Percentiles rank a stretch among this genome's conserved stretches.
phyloP scores from a whole-genome alignment of 208 protist genomes.

The Dictyostelium gargantuum region DNA sequence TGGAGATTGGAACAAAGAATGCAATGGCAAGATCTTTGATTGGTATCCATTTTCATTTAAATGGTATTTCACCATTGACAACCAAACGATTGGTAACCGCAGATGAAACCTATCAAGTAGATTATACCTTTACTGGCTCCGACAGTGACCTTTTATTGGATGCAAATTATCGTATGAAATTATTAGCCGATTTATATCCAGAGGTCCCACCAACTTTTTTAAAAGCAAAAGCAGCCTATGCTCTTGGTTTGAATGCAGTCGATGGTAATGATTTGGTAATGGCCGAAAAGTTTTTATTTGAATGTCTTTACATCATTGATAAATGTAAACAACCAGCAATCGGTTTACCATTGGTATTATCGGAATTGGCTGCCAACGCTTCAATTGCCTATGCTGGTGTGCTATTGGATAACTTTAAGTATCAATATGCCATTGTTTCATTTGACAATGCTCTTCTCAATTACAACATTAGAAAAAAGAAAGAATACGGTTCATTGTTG shows the following conservation, averaged over 20 bases:
- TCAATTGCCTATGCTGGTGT: constrained; percentile 21
- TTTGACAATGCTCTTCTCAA: constrained; percentile 41
- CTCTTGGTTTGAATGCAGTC: background rate
- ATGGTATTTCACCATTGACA: constrained; percentile 65
- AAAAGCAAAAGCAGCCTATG: constrained; percentile 64
- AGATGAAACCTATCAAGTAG: background rate
- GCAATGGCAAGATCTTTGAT: constrained; percentile 20
- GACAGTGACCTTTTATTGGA: constrained; percentile 28
- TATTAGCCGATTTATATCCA: constrained; percentile 32
- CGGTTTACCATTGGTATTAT: constrained; percentile 24
- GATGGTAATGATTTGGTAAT: background rate
- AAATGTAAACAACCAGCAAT: constrained; percentile 1
- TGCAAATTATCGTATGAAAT: constrained; percentile 42
- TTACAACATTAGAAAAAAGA: constrained; percentile 37
- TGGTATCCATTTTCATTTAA: constrained; percentile 65
- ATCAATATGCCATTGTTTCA: constrained; percentile 55
- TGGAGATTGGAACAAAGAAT: constrained; percentile 19
- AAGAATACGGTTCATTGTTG: constrained; percentile 1
- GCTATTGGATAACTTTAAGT: constrained; percentile 60
- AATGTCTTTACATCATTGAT: constrained; percentile 62
- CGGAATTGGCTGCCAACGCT: constrained; percentile 44
- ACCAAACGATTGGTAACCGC: background rate
- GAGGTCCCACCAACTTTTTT: constrained; percentile 46
- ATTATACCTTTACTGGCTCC: background rate
- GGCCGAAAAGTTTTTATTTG: constrained; percentile 61